A percentile compares a stretch with the other conserved stretches of the same genome.
phyloP scores from a whole-genome alignment of 352 stramenopile genomes.

The Globisporangium yorkense region DNA sequence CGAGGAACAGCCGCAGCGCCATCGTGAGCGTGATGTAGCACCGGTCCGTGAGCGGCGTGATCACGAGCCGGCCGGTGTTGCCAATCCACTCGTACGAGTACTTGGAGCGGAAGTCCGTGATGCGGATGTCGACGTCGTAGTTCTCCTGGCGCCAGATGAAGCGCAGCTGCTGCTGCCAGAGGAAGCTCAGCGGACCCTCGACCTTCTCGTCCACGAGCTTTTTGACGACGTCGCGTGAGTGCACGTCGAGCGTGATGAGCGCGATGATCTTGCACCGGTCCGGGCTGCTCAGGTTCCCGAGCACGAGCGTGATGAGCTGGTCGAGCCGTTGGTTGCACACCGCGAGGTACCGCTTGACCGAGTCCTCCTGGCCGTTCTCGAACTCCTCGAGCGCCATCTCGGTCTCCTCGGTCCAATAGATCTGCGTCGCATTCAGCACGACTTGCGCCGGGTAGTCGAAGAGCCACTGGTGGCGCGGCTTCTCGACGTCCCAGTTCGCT shows the following conservation, averaged over 20 bases:
- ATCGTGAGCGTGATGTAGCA: conserved; percentile 98
- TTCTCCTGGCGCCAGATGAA: conserved; percentile 92
- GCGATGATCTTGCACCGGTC: conserved; percentile 94
- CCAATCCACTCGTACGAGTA: conserved; percentile 89
- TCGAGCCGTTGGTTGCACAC: conserved; percentile 85
- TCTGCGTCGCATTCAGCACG: conserved; percentile 82
- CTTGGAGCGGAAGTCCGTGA: conserved; percentile 95
- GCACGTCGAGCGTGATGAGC: conserved; percentile 95
- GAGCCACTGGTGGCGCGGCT: conserved; percentile 95
- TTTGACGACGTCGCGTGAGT: conserved; percentile 92
- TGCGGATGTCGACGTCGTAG: conserved; percentile 95
- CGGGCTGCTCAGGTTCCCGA: conserved; percentile 81
- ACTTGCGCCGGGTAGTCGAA: conserved; percentile 95
- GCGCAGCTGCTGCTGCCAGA: conserved; percentile 86
- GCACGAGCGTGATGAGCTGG: conserved; percentile 90
- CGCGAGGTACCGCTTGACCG: conserved; percentile 74
- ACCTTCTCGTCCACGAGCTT: conserved; percentile 86
- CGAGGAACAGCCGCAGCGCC: conserved; percentile 94
- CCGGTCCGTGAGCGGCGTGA: conserved; percentile 94
- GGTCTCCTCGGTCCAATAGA: conserved; percentile 97
- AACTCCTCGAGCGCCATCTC: conserved; percentile 88
- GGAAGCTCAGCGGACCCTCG: conserved; percentile 81
- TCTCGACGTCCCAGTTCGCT: conserved; percentile 93
- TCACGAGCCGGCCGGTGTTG: conserved; percentile 91
- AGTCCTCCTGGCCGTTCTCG: conserved; percentile 85